A percentile compares a stretch with the other conserved stretches of the same genome.
Evolutionary conservation across 306 rosid species (phyloP).

Genomic region (Cicer chorassanicum): DNA sequence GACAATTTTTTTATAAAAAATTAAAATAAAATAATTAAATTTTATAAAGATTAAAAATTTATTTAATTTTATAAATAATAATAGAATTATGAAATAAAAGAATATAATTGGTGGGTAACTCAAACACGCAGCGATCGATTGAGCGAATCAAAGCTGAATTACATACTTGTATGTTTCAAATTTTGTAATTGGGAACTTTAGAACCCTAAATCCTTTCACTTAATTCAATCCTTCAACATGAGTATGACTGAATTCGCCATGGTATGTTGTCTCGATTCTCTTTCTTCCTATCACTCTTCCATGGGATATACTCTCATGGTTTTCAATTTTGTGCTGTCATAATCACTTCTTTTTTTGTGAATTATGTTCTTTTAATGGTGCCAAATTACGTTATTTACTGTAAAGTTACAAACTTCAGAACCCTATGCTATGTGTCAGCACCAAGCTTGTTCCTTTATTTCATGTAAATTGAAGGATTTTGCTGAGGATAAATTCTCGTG

Average conservation of each 20-base stretch:
- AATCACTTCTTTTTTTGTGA: constrained; percentile 25
- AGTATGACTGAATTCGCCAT: constrained; percentile 88
- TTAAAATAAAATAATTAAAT: no score
- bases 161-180: neutral
- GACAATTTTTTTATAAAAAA: no score
- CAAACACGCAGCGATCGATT: constrained; percentile 14
- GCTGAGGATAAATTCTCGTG: neutral
- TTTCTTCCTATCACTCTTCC: constrained; percentile 12
- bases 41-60: no score
- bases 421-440: constrained; percentile 35
- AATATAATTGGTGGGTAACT: neutral
- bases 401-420: constrained; percentile 15
- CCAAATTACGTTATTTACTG: constrained; percentile 10
- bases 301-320: neutral
- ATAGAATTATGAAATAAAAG: neutral
- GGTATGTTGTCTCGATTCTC: constrained; percentile 55
- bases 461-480: constrained; percentile 19
- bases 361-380: neutral
- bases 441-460: constrained; percentile 28
- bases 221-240: constrained; percentile 43
- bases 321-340: constrained; percentile 34
- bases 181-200: constrained; percentile 43
- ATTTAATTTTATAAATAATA: no score
- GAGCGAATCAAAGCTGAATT: constrained; percentile 20
- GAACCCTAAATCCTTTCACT: constrained; percentile 39